phyloP scores from a whole-genome alignment of 768 basidiomycete species.

The Rhodotorula kratochvilovae region DNA sequence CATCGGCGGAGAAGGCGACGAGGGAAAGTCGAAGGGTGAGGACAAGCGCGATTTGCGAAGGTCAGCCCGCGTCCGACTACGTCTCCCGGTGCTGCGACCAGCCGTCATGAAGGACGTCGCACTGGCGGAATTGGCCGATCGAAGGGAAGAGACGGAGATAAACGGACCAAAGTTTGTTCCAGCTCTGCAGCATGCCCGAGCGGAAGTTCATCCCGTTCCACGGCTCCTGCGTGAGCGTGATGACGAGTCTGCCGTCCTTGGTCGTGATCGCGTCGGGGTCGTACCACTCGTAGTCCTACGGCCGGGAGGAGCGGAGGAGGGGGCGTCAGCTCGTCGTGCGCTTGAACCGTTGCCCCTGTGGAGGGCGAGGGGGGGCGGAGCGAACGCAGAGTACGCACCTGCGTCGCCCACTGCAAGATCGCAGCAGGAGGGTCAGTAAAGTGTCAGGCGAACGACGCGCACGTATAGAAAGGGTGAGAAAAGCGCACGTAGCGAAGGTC shows the following conservation, averaged over 20 bases:
- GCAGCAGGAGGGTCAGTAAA: conserved; percentile 38
- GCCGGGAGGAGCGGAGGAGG: conserved; percentile 11
- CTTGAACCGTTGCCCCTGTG: too few species aligned
- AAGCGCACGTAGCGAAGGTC: conserved; percentile 49
- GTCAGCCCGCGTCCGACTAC: too few species aligned
- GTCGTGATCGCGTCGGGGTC: conserved; percentile 50
- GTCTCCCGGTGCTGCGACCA: too few species aligned
- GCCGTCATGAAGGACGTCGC: too few species aligned
- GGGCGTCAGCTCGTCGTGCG: too few species aligned
- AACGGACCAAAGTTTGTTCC: conserved; percentile 43
- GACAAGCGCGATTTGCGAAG: background rate
- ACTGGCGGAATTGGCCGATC: too few species aligned
- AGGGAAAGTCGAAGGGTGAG: background rate
- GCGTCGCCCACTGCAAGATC: conserved; percentile 37
- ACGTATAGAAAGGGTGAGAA: background rate
- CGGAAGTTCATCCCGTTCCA: conserved; percentile 35
- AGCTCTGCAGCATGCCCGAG: conserved; percentile 41
- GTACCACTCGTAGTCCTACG: conserved; percentile 50
- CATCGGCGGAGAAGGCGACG: background rate
- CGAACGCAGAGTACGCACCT: too few species aligned
- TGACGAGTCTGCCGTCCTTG: conserved; percentile 45
- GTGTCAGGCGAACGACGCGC: background rate
- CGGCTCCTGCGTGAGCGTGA: conserved; percentile 28
- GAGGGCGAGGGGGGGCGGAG: too few species aligned
- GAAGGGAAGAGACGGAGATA: too few species aligned